Base-by-base conservation (phyloP, 352 stramenopile species). In the Globisporangium alternatum region DNA sequence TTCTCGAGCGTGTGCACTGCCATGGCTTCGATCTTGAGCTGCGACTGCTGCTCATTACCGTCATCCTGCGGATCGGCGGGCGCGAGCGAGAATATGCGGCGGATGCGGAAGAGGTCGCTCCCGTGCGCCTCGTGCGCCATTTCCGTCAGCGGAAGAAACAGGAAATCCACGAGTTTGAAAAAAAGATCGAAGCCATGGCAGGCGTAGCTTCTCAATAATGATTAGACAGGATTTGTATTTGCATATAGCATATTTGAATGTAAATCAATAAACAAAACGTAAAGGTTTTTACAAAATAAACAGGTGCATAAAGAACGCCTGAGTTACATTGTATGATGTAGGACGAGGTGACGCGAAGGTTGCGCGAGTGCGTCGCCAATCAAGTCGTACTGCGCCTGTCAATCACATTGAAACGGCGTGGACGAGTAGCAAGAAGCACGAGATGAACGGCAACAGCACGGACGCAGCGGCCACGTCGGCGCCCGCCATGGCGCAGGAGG, bases 31-130 rank as follows among this genome's bases (percentile, higher is more conserved):
- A 94, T 83, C 56, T 79, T 63, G 13, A 67, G 66, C 56, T 43
- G 58, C n/a, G 45, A 28, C 12, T 22, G 17, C 15, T 57, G 5
- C 3, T 21, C 21, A 12, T 49, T 30, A 17, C 3, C 39, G 3
- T 39, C 25, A 8, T 4, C 39, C n/a, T 56, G 21, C 22, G 17
- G 35, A 28, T 9, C 5, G 44, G 4, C 12, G 48, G 15, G 33
- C 2, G 56, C 60, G 17, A 80, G 62, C 22, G 67, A 64, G 59
- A 92, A 86, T 53, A 89, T 83, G 65, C 83, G 83, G 19, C 69
- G 83, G 69, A 94, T 90, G 70, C 80, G 72, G 74, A 94, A 94
- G 64, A 94, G 72, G 53, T 77, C 82, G 68, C 74, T 82, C n/a
- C 75, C 77, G 30, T 80, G 68, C 39, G 72, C 45, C 39, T 71